Evolutionary conservation across 306 rosid species (phyloP).

Genomic region (Echinosophora koreensis): DNA sequence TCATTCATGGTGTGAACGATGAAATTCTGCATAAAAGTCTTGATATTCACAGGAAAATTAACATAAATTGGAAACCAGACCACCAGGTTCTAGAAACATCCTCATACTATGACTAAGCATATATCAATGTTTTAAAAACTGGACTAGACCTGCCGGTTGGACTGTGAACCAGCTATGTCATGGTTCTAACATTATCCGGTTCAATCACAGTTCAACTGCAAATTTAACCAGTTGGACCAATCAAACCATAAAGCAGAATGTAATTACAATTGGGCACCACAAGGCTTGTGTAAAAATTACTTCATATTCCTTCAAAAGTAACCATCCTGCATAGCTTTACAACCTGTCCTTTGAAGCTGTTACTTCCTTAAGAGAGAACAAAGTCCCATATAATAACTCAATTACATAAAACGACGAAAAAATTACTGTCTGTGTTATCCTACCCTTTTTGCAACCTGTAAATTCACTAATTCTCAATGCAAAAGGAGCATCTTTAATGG

Average conservation of each 20-base stretch:
- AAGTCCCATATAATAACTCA: slow-evolving; percentile 23
- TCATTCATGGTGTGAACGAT: neutral
- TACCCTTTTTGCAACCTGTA: neutral
- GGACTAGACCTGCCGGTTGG: neutral
- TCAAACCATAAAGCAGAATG: neutral
- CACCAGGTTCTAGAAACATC: neutral
- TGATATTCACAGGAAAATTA: slow-evolving; percentile 17
- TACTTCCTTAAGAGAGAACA: neutral
- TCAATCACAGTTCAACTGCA: neutral
- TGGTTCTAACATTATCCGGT: neutral
- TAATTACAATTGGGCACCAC: neutral
- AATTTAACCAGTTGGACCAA: neutral
- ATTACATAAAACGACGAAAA: neutral
- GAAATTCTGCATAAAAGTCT: neutral
- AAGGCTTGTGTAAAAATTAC: slow-evolving; percentile 17
- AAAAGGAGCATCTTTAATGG: slow-evolving; percentile 12
- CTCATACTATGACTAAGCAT: neutral
- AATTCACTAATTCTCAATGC: slow-evolving; percentile 32
- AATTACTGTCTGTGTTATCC: neutral
- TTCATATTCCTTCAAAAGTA: slow-evolving; percentile 17
- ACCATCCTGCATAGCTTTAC: slow-evolving; percentile 26
- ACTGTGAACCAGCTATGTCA: too few species aligned
- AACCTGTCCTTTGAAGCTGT: slow-evolving; percentile 14
- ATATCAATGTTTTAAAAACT: neutral
- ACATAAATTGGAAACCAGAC: neutral